These are phyloP conservation scores for Ophiorrhiza pumila DNA, from an alignment of 257 asterid genomes.

Conservation along the genomic window DNA sequence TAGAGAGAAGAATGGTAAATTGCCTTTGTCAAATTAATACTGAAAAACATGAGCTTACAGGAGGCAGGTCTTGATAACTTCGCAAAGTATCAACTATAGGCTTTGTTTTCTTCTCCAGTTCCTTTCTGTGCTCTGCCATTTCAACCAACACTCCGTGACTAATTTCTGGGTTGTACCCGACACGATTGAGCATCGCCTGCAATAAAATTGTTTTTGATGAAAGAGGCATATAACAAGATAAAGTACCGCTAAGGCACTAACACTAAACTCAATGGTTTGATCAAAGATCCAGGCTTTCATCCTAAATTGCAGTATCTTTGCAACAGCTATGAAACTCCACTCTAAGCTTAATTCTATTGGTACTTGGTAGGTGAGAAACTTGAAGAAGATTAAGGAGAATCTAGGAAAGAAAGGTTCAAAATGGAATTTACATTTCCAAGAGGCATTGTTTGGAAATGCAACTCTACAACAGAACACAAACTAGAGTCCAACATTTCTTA, in stretches of 20 bases:
- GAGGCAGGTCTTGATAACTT: conserved; percentile 99
- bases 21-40: background rate
- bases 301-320: background rate
- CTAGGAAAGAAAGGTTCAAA: background rate
- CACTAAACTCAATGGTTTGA: background rate
- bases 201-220: conserved; percentile 7
- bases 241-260: background rate
- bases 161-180: conserved; percentile 82
- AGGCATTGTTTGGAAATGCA: background rate
- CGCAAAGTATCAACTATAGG: conserved; percentile 91
- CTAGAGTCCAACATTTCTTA: background rate
- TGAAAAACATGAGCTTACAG: conserved; percentile 41
- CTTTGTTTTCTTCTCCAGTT: conserved; percentile 85
- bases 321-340: background rate
- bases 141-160: conserved; percentile 95
- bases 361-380: background rate
- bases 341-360: background rate
- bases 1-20: background rate
- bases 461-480: background rate
- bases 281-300: background rate
- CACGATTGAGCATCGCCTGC: conserved; percentile 97
- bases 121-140: conserved; percentile 98
- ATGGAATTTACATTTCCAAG: background rate
- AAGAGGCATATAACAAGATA: background rate
- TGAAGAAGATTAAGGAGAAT: background rate